Base-by-base conservation (phyloP, 768 basidiomycete species). In the Peribolospora kevripleyi region DNA sequence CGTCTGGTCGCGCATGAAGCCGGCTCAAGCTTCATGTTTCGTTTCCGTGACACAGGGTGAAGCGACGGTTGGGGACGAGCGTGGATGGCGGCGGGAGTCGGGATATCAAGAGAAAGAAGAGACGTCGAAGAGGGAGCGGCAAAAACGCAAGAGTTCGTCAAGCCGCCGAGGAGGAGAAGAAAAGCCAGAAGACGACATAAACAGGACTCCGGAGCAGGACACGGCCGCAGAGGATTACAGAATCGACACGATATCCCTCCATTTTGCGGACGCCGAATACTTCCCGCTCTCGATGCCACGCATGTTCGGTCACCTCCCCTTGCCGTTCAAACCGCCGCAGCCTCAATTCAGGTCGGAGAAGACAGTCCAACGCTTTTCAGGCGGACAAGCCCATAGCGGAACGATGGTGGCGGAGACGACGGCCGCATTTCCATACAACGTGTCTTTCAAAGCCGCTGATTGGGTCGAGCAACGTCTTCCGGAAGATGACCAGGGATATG, bases 251-350 rank as follows among this genome's bases (percentile, higher is more conserved):
- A 53, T 40, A 54, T 46, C 14, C 42, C 42, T 46, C 43, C 14
- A 54, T 3, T n/a, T n/a, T 10, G 7, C 9, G 36, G 25, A 50
- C 45, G 14, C 48, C 50, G 70, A 75, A 61, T 77, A 85, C 67
- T 90, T 90, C 61, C 87, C 86, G 0, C 67, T 71, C 1, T 82
- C 85, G 0, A 78, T 80, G 65, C 76, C 80, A 54, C 79, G 84
- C 51, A 78, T 75, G 64, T 77, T 82, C 59, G 84, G 82, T 0
- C 74, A 77, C 3, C 71, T 88, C 0, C 82, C 82, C 3, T 25
- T 25, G 25, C 25, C 25, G 25, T 25, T 25, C 25, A 73, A 82
- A 8, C 82, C 82, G 0, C 67, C 72, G 7, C 65, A 68, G 0
- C 50, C 61, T 49, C 51, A 63, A 52, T 57, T 67, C 13, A 14